These are phyloP conservation scores for Pseudogymnoascus sp. DNA, from an alignment of 2,329 filamentous ascomycete species.

Conservation along the genomic window DNA sequence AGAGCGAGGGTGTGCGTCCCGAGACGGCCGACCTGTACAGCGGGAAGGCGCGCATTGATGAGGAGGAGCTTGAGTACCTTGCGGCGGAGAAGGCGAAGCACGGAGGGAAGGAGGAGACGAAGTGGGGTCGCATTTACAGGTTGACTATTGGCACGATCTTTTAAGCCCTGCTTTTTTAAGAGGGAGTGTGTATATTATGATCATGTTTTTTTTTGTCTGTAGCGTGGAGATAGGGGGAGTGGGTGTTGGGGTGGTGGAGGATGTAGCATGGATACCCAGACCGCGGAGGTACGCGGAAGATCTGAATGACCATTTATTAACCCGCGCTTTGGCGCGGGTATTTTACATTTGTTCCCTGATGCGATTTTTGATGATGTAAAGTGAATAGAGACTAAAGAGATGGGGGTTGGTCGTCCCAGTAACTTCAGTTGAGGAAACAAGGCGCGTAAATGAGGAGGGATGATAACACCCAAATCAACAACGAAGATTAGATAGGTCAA, in stretches of 20 bases:
- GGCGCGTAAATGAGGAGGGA: no score
- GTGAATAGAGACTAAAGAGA: not conserved
- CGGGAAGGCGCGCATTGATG: slow-evolving; percentile 52
- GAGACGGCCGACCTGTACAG: slow-evolving; percentile 46
- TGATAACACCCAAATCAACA: no score
- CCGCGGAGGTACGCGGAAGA: not conserved
- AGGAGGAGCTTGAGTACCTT: slow-evolving; percentile 43
- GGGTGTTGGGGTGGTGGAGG: not conserved
- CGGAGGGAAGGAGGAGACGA: slow-evolving; percentile 19
- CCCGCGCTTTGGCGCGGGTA: not conserved
- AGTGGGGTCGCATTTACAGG: slow-evolving; percentile 20
- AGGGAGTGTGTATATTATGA: not conserved
- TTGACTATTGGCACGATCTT: slow-evolving; percentile 23
- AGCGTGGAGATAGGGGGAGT: not conserved
- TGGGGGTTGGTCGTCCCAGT: not conserved
- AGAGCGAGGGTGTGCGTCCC: slow-evolving; percentile 39
- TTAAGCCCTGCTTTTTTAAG: slow-evolving; percentile 9
- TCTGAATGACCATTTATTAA: slow-evolving; percentile 5
- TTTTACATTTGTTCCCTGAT: not conserved
- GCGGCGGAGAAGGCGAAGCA: slow-evolving; percentile 17
- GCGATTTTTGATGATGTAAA: not conserved
- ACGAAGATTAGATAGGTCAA: not conserved
- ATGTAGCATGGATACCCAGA: slow-evolving; percentile 7
- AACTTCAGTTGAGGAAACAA: no score
- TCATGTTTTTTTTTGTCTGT: not conserved